Evolutionary conservation across 768 basidiomycete species (phyloP), one percentile per base, ranked within the genome.

Genomic region (Trametes cinnabarina): DNA sequence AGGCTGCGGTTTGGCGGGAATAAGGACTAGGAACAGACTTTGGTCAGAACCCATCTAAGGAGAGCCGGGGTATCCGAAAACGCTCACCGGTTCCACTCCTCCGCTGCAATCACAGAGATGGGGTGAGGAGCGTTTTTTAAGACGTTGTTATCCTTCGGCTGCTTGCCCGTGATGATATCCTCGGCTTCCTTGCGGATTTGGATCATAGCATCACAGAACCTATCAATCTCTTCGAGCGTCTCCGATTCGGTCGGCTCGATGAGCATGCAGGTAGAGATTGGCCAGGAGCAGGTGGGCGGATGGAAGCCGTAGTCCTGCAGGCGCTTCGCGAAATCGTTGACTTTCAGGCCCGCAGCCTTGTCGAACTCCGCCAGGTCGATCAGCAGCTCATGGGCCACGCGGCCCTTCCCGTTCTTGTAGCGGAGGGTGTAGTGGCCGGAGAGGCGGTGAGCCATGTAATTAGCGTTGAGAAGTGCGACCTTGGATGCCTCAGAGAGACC

Each of bases 171-270:
- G 42, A 90, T 82, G 65, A 99, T 82, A 47, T 95, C 92, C 54
- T 95, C 87, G 0, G 86, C 94, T 72, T 99, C 97, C 65, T 84
- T 77, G 48, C 95, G 90, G 63, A 99, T 99, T 62, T 89, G 84
- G 62, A 99, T 95, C 93, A 98, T 97, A 20, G 97, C 96, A 64
- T 98, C 93, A 73, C 96, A 97, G 79, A 99, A 98, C 67, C 92
- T 83, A 68, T 98, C 93, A 51, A 98, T 83, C 71, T 98, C 96
- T 60, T 94, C 90, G 26, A 97, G 79, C 0, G 91, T 85, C 75
- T 98, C 96, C 0, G 92, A 95, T 72, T 98, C 96, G 2, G 96
- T 98, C 6, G 96, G 96, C 74, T 98, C 96, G 61, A 98, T 97
- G 51, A 97, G 80, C 92, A 97, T 97, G 68, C 91, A 95, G 1